Evolutionary conservation across 2,329 filamentous ascomycete genomes (phyloP).

Genomic region (Colletotrichum sp.): DNA sequence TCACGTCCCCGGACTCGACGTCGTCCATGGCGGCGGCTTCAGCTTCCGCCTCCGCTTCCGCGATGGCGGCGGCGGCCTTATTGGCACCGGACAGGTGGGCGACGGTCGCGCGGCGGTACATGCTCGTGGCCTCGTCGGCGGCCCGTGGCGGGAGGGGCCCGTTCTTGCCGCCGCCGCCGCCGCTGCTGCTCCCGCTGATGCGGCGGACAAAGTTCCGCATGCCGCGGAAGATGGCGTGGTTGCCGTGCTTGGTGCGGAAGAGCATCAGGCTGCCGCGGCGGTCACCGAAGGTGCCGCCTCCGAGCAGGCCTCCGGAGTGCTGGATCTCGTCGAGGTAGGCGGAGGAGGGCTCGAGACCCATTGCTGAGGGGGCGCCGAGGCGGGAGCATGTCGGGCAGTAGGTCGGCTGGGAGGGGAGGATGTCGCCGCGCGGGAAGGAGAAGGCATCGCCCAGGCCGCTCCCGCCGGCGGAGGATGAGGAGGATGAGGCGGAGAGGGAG

Average conservation of each 20-base stretch:
- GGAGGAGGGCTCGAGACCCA: slow-evolving; percentile 10
- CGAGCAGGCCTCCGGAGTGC: neutral
- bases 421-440: slow-evolving; percentile 20
- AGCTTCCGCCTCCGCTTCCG: slow-evolving; percentile 23
- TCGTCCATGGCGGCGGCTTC: slow-evolving; percentile 26
- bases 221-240: slow-evolving; percentile 16
- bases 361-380: slow-evolving; percentile 14
- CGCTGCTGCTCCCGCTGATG: slow-evolving; percentile 11
- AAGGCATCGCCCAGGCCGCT: slow-evolving; percentile 10
- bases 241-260: slow-evolving; percentile 9
- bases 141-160: slow-evolving; percentile 10
- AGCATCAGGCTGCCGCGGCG: neutral
- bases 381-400: slow-evolving; percentile 17
- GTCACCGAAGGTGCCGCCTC: neutral
- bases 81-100: neutral
- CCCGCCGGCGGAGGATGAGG: slow-evolving; percentile 16
- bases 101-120: slow-evolving; percentile 15
- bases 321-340: slow-evolving; percentile 5
- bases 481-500: slow-evolving; percentile 25
- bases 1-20: slow-evolving; percentile 21
- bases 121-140: slow-evolving; percentile 12
- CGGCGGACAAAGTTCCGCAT: slow-evolving; percentile 17
- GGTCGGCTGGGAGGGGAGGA: slow-evolving; percentile 11
- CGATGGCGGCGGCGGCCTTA: neutral
- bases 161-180: neutral